Conservation (phyloP, 2,329 filamentous ascomycete species). For the Colletotrichum karsti region DNA sequence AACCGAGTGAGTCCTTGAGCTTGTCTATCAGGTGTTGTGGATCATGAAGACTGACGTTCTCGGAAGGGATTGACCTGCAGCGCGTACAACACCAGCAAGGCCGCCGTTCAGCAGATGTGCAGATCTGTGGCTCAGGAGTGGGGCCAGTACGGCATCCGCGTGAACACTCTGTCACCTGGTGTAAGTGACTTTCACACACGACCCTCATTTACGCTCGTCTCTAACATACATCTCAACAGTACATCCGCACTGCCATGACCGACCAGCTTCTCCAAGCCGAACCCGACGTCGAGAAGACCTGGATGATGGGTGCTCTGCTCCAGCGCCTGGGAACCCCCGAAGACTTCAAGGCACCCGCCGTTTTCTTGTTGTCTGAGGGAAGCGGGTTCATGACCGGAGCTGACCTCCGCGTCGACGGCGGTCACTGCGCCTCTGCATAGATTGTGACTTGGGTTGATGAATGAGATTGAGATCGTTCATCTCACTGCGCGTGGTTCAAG, state of each 20-base stretch:
- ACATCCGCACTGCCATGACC: slow-evolving; percentile 58
- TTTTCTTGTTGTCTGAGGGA: slow-evolving; percentile 65
- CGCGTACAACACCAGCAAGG: slow-evolving; percentile 71
- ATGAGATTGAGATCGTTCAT: background rate
- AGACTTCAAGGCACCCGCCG: slow-evolving; percentile 64
- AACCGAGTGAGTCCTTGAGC: slow-evolving; percentile 51
- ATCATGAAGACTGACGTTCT: background rate
- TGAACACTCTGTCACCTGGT: slow-evolving; percentile 73
- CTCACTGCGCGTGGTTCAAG: no score
- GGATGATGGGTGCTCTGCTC: slow-evolving; percentile 62
- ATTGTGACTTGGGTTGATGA: background rate
- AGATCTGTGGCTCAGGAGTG: slow-evolving; percentile 70
- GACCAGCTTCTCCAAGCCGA: slow-evolving; percentile 52
- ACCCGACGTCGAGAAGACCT: slow-evolving; percentile 59
- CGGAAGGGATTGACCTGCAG: slow-evolving; percentile 67
- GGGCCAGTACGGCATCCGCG: slow-evolving; percentile 68
- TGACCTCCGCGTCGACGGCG: slow-evolving; percentile 65
- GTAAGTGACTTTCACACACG: slow-evolving; percentile 35
- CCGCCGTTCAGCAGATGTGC: slow-evolving; percentile 66
- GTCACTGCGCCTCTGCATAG: slow-evolving; percentile 53
- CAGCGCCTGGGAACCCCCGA: slow-evolving; percentile 62
- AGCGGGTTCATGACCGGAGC: slow-evolving; percentile 67
- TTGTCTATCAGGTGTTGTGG: background rate
- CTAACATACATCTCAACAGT: slow-evolving; percentile 34
- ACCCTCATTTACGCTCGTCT: background rate